Evolutionary conservation across 208 protist species (phyloP).

Genomic region (Trypanosoma theileri): DNA sequence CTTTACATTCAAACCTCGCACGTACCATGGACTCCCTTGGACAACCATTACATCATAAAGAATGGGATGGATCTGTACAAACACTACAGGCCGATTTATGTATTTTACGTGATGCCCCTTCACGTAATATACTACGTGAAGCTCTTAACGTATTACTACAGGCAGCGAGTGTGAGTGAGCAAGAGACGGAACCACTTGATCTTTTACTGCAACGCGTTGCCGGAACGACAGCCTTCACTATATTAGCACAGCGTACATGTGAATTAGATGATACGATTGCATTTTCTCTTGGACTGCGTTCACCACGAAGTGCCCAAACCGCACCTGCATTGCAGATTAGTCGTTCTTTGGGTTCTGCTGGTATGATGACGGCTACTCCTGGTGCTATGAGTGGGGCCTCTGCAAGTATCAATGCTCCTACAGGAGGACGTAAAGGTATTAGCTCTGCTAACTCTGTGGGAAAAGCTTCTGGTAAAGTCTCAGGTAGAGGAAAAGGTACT

Average conservation of each 20-base stretch:
- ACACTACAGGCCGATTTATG: conserved; percentile 47
- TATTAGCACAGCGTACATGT: conserved; percentile 18
- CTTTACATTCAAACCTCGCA: conserved; percentile 50
- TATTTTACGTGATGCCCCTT: conserved; percentile 48
- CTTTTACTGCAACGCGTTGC: conserved; percentile 53
- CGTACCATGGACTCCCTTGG: conserved; percentile 32
- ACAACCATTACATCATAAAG: conserved; percentile 17
- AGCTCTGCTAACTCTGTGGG: not conserved
- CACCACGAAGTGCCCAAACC: not conserved
- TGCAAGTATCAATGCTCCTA: no score
- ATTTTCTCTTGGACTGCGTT: conserved; percentile 3
- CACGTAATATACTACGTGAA: conserved; percentile 50
- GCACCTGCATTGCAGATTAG: not conserved
- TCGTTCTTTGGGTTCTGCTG: not conserved
- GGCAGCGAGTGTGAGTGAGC: conserved; percentile 46
- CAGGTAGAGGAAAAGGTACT: not conserved
- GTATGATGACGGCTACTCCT: not conserved
- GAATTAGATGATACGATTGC: conserved; percentile 15
- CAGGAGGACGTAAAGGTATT: not conserved
- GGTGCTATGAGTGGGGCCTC: no score
- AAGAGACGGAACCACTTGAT: conserved; percentile 37
- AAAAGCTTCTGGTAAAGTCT: not conserved
- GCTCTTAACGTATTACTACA: conserved; percentile 63
- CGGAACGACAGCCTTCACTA: conserved; percentile 28
- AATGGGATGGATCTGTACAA: conserved; percentile 59